Evolutionary conservation across 1,139 yeast species (phyloP).

Genomic region (Kodamaea alishanica): DNA sequence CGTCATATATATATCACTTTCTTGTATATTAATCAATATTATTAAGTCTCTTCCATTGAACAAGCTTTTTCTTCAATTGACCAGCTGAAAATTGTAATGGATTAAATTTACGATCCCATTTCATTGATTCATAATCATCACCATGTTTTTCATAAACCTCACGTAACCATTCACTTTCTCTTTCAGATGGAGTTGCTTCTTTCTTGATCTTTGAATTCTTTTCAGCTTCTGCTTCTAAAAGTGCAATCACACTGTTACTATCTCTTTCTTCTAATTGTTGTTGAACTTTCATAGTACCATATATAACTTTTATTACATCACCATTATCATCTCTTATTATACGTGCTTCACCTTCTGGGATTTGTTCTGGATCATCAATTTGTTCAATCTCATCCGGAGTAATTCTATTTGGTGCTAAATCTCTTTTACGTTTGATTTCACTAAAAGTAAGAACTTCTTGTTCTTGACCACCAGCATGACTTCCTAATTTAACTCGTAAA

Average conservation of each 20-base stretch:
- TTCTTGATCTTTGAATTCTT: conserved; percentile 42
- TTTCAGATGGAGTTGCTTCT: conserved; percentile 59
- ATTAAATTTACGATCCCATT: conserved; percentile 84
- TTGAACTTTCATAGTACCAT: conserved; percentile 54
- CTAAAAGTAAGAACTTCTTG: conserved; percentile 41
- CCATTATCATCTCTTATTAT: conserved; percentile 71
- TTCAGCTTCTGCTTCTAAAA: conserved; percentile 66
- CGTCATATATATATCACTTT: neutral
- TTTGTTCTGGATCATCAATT: conserved; percentile 52
- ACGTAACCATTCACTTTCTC: conserved; percentile 74
- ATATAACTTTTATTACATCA: conserved; percentile 62
- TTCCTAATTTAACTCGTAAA: conserved; percentile 60
- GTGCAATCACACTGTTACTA: conserved; percentile 48
- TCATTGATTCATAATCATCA: conserved; percentile 85
- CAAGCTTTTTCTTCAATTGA: conserved; percentile 65
- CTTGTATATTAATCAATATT: conserved; percentile 14
- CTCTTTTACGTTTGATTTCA: conserved; percentile 27
- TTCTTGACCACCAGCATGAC: conserved; percentile 67
- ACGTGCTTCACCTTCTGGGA: conserved; percentile 79
- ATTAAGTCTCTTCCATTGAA: conserved; percentile 59
- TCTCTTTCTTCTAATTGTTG: conserved; percentile 25
- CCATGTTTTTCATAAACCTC: conserved; percentile 73
- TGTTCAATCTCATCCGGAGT: conserved; percentile 38
- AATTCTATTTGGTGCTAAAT: conserved; percentile 24
- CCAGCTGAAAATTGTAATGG: conserved; percentile 83